These are phyloP conservation scores for Coemansia sp. DNA, from an alignment of 192 early-diverging fungal genomes.

Conservation along the genomic window DNA sequence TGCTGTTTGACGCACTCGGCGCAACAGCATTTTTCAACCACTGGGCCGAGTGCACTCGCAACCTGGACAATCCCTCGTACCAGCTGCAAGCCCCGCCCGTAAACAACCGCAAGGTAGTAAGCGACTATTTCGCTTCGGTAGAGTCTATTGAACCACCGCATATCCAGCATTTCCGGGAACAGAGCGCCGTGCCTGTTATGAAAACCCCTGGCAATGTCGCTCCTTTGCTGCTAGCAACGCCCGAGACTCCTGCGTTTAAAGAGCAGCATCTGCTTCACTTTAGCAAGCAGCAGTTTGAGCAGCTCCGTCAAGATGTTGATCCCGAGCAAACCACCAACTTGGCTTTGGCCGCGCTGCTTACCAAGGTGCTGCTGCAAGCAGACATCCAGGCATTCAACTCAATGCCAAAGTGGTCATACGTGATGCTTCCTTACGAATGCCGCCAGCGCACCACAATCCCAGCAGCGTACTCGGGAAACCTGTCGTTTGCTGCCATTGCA, in stretches of 20 bases:
- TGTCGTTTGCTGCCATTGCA: constrained; percentile 25
- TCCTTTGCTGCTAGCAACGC: constrained; percentile 31
- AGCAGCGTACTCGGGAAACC: constrained; percentile 27
- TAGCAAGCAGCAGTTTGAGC: constrained; percentile 19
- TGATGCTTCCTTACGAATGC: constrained; percentile 38
- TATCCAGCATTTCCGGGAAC: constrained; percentile 32
- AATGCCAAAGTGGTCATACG: constrained; percentile 20
- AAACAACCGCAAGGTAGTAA: constrained; percentile 23
- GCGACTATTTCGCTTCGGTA: constrained; percentile 24
- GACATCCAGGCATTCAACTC: constrained; percentile 17
- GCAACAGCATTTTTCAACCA: constrained; percentile 23
- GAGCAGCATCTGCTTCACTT: constrained; percentile 49
- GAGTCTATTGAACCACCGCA: constrained; percentile 23
- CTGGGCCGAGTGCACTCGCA: constrained; percentile 42
- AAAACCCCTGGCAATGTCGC: constrained; percentile 16
- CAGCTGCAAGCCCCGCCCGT: constrained; percentile 18
- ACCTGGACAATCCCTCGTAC: constrained; percentile 11
- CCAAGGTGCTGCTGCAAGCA: constrained; percentile 23
- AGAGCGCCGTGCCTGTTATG: constrained; percentile 1
- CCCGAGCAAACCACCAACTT: constrained; percentile 16
- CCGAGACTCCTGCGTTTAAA: constrained; percentile 15
- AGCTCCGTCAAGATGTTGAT: constrained; percentile 38
- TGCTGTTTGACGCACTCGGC: constrained; percentile 34
- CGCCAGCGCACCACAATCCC: constrained; percentile 29
- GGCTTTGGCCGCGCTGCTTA: constrained; percentile 19